Percentiles rank a stretch among this genome's conserved stretches.
These are phyloP conservation scores for Wickerhamiella qilinensis DNA, from an alignment of 805 yeast species.

Conservation along the genomic window DNA sequence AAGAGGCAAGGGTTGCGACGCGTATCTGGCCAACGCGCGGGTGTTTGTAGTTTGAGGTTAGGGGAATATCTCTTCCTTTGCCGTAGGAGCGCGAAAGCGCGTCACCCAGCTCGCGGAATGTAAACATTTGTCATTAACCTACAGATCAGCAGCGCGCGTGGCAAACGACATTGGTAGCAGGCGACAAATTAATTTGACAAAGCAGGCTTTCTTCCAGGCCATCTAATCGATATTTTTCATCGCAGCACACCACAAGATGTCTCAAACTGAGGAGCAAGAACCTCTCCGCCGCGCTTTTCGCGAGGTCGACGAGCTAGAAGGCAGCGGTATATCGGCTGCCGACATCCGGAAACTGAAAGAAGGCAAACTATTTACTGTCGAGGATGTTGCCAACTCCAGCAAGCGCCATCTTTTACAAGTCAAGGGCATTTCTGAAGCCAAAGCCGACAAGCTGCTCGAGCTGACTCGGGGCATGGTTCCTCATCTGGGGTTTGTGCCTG, in stretches of 20 bases:
- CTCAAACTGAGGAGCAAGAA: neutral
- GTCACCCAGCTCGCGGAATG: too few species aligned
- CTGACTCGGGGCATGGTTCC: conserved; percentile 69
- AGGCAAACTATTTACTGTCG: conserved; percentile 78
- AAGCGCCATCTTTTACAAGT: conserved; percentile 59
- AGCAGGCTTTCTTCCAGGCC: too few species aligned
- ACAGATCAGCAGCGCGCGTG: too few species aligned
- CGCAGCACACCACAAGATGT: neutral
- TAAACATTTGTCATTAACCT: too few species aligned
- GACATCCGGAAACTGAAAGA: conserved; percentile 71
- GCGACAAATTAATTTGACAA: too few species aligned
- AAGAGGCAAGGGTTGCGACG: neutral
- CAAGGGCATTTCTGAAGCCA: conserved; percentile 89
- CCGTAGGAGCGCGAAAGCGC: too few species aligned
- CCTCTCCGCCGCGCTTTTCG: neutral
- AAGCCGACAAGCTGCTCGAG: conserved; percentile 67
- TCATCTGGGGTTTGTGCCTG: conserved; percentile 95
- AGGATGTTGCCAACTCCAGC: conserved; percentile 86
- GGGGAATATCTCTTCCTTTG: too few species aligned
- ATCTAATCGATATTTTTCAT: too few species aligned
- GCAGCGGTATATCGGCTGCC: conserved; percentile 68
- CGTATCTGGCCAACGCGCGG: neutral
- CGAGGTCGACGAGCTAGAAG: conserved; percentile 24
- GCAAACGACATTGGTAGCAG: too few species aligned
- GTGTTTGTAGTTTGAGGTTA: too few species aligned